Evolutionary conservation across 2,329 filamentous ascomycete genomes (phyloP).

Genomic region (Amylocarpus encephaloides): DNA sequence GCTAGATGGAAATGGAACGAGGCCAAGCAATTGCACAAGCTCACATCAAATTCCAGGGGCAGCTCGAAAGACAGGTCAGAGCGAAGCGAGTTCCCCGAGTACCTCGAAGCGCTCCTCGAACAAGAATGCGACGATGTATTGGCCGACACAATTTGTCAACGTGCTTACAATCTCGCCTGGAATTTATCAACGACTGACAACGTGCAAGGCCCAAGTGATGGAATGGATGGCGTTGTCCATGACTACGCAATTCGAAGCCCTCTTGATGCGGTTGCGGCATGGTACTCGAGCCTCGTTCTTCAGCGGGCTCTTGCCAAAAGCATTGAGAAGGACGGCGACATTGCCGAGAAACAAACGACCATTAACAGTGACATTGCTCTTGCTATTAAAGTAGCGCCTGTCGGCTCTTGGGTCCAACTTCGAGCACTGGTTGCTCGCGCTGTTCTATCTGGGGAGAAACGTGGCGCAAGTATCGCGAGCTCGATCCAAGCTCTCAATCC

Average conservation of each 20-base stretch:
- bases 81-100: slow-evolving; percentile 59
- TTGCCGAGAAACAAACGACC: slow-evolving; percentile 35
- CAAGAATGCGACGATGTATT: slow-evolving; percentile 79
- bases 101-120: slow-evolving; percentile 69
- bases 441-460: slow-evolving; percentile 47
- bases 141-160: slow-evolving; percentile 68
- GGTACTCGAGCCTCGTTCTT: slow-evolving; percentile 74
- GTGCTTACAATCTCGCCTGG: slow-evolving; percentile 85
- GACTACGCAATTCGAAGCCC: slow-evolving; percentile 80
- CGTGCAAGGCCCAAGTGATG: slow-evolving; percentile 55
- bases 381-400: slow-evolving; percentile 68
- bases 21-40: slow-evolving; percentile 58
- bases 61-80: slow-evolving; percentile 33
- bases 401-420: slow-evolving; percentile 64
- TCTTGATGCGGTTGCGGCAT: slow-evolving; percentile 83
- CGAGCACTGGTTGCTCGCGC: slow-evolving; percentile 55
- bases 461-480: slow-evolving; percentile 49
- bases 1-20: slow-evolving; percentile 76
- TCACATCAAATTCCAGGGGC: slow-evolving; percentile 40
- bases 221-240: slow-evolving; percentile 77
- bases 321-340: slow-evolving; percentile 48
- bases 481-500: slow-evolving; percentile 48
- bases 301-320: slow-evolving; percentile 62
- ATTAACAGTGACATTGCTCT: slow-evolving; percentile 52
- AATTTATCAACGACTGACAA: slow-evolving; percentile 69